Conservation (phyloP, 345 rosid species). For the Eucalyptus polybractea region DNA sequence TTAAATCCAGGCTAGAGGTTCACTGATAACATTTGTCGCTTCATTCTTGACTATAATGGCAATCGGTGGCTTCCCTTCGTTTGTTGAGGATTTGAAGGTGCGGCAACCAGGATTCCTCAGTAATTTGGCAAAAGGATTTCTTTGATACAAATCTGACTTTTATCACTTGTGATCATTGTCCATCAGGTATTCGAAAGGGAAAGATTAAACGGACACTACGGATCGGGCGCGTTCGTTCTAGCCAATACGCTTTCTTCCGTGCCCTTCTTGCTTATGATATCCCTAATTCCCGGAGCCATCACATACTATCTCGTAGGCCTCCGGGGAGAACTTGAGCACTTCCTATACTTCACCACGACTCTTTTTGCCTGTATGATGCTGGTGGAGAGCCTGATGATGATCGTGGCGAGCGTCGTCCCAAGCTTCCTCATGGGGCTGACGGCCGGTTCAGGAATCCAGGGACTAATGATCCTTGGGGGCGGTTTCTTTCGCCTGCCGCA, state of each 20-base stretch:
- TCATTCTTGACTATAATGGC: conserved; percentile 38
- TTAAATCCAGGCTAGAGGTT: conserved; percentile 20
- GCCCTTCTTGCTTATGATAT: conserved; percentile 19
- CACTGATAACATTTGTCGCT: conserved; percentile 23
- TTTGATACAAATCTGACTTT: neutral
- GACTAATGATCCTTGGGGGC: conserved; percentile 27
- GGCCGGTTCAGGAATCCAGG: conserved; percentile 44
- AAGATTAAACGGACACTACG: conserved; percentile 48
- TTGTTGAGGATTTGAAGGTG: conserved; percentile 55
- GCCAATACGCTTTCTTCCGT: conserved; percentile 27
- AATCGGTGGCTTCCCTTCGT: conserved; percentile 48
- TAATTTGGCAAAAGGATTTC: neutral
- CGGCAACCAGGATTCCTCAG: neutral
- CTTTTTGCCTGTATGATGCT: conserved; percentile 29
- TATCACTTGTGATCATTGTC: neutral
- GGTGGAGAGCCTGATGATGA: conserved; percentile 55
- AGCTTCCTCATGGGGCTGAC: conserved; percentile 42
- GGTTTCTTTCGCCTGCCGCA: conserved; percentile 42
- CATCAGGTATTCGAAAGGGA: conserved; percentile 33
- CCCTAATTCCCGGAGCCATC: conserved; percentile 35
- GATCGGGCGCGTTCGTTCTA: conserved; percentile 10
- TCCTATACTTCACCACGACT: conserved; percentile 7
- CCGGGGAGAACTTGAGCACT: conserved; percentile 10
- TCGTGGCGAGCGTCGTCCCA: conserved; percentile 34
- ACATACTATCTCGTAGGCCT: conserved; percentile 21